Evolutionary conservation across 2,329 filamentous ascomycete genomes (phyloP), one percentile per base, ranked within the genome.

Genomic region (Hymenotorrendiella dingleyae): DNA sequence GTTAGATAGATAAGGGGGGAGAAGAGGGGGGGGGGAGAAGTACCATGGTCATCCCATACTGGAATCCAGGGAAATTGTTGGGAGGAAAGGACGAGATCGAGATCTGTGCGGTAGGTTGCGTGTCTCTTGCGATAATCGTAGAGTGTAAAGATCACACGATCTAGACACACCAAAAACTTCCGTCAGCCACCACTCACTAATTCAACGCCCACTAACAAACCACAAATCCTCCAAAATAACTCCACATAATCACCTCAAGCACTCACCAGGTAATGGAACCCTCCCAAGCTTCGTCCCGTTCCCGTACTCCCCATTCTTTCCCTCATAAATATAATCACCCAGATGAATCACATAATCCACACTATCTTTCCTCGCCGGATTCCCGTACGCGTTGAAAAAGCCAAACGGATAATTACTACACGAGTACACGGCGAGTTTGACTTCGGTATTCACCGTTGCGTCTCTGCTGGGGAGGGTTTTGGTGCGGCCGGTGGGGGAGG

Each of bases 351-450:
- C 74, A 52, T 73, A 81, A 56, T 82, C 77, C 3, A 77, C 72
- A 4, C 70, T 70, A 48, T 79, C 71, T 55, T 80, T 81, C 20
- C 77, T 65, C 0, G 69, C 77, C 12, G 73, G 62, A 41, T 81
- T 80, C 3, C 75, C 75, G 45, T 74, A 79, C 0, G 73, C 72
- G 43, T 80, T 80, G 62, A 80, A 80, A 59, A 75, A 79, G 0
- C 75, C 76, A 32, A 67, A 69, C 3, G 71, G 77, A 51, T 73
- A 85, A 61, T 86, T 87, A 53, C 70, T 73, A 67, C 84, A 87
- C 2, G 80, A 86, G 59, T 82, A 87, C 1, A 89, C 72, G 2
- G 82, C 82, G 42, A 87, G 67, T 28, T 69, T 75, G 42, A 87
- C 65, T n/a, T 57, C 53, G 14, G 72, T 64, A 1, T 71, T 67